These are phyloP conservation scores for Coelastrella sp. DNA, from an alignment of 139 green algal genomes.

Conservation along the genomic window DNA sequence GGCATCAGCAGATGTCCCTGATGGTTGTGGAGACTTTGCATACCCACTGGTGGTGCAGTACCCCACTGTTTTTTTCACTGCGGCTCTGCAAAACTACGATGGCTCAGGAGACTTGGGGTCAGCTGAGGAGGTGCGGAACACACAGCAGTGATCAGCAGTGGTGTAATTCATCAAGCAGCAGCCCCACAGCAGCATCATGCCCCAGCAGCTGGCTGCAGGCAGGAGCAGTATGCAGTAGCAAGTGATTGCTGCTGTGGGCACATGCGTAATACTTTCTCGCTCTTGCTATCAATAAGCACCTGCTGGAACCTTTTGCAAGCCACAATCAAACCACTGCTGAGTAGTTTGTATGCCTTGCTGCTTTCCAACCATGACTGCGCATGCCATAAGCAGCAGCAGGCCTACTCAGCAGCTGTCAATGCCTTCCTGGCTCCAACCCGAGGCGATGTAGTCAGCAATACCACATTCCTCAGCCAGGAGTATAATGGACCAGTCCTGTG, in stretches of 20 bases:
- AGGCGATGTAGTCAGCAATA: background rate
- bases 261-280: too few relatives aligned
- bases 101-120: background rate
- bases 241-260: background rate
- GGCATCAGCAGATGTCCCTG: background rate
- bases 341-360: background rate
- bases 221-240: background rate
- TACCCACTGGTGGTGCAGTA: slow-evolving; percentile 14
- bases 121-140: slow-evolving; percentile 7
- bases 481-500: background rate
- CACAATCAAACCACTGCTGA: background rate
- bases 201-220: background rate
- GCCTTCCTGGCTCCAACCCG: slow-evolving; percentile 26
- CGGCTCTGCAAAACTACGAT: background rate
- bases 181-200: background rate
- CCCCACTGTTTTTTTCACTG: slow-evolving; percentile 42
- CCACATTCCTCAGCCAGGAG: background rate
- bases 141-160: background rate
- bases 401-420: slow-evolving; percentile 25
- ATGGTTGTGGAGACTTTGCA: background rate
- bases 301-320: too few relatives aligned
- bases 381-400: background rate
- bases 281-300: too few relatives aligned
- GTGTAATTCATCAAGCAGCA: background rate
- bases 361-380: background rate